Evolutionary conservation across 805 yeast genomes (phyloP).

Genomic region (Candida silvicultrix): DNA sequence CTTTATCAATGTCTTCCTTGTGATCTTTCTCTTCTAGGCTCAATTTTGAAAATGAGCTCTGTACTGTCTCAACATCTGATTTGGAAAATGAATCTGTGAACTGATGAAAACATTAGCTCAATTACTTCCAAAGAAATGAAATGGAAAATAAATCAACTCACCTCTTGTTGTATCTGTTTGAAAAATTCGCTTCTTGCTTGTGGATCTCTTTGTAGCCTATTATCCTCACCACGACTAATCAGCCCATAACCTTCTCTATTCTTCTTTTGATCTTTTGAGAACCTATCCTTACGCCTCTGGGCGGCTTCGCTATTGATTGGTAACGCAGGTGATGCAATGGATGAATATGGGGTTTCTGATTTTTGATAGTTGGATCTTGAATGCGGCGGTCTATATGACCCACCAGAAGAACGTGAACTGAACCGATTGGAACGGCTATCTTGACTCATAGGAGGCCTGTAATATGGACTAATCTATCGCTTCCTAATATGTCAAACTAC

Average conservation of each 20-base stretch:
- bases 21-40: not conserved
- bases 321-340: not conserved
- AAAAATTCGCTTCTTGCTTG: conserved; percentile 36
- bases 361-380: not conserved
- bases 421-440: too few species aligned
- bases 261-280: conserved; percentile 20
- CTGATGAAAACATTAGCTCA: conserved; percentile 2
- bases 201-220: conserved; percentile 37
- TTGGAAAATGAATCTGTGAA: not conserved
- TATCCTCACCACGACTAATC: conserved; percentile 55
- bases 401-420: too few species aligned
- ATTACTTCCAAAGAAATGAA: too few species aligned
- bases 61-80: not conserved
- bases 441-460: too few species aligned
- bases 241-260: conserved; percentile 38
- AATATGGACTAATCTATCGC: too few species aligned
- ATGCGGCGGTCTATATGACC: not conserved
- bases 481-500: too few species aligned
- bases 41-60: not conserved
- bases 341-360: not conserved
- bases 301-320: conserved; percentile 6
- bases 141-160: too few species aligned
- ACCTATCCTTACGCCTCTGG: conserved; percentile 28
- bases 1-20: conserved; percentile 19
- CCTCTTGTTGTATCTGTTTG: conserved; percentile 27